phyloP scores from a whole-genome alignment of 164 flowering plant species.

The Umbilicus rupestris region DNA sequence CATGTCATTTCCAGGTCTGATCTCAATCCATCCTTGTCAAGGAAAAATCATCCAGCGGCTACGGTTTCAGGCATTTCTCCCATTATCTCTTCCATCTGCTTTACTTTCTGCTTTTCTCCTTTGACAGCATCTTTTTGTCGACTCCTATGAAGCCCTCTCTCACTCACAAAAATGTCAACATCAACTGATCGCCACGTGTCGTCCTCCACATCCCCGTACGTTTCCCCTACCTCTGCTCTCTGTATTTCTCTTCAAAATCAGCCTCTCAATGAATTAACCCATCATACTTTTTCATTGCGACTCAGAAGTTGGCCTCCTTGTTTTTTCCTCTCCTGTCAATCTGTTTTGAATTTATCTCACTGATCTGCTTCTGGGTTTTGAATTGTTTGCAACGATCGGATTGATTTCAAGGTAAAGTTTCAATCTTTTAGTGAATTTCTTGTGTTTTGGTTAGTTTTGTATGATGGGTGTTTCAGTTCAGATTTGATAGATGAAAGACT shows the following conservation, averaged over 20 bases:
- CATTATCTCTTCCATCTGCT: no score
- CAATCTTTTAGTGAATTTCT: neutral
- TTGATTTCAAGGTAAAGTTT: slow-evolving; percentile 3
- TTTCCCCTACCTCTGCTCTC: neutral
- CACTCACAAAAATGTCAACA: neutral
- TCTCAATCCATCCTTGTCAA: no score
- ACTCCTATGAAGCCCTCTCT: no score
- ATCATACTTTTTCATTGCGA: neutral
- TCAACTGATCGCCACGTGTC: slow-evolving; percentile 1
- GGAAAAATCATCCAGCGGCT: no score
- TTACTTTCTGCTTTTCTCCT: no score
- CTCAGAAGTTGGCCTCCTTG: neutral
- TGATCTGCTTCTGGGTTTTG: neutral
- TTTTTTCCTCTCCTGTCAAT: neutral
- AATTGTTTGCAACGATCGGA: neutral
- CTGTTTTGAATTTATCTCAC: neutral
- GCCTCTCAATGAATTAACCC: neutral
- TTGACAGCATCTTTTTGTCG: no score
- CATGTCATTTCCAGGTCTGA: no score
- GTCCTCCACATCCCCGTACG: neutral
- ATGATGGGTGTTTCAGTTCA: neutral
- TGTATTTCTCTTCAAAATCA: neutral
- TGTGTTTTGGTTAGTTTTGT: neutral
- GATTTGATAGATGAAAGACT: neutral
- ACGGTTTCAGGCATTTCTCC: no score